Evolutionary conservation across 345 rosid genomes (phyloP).

Genomic region (Eucalyptus sp.): DNA sequence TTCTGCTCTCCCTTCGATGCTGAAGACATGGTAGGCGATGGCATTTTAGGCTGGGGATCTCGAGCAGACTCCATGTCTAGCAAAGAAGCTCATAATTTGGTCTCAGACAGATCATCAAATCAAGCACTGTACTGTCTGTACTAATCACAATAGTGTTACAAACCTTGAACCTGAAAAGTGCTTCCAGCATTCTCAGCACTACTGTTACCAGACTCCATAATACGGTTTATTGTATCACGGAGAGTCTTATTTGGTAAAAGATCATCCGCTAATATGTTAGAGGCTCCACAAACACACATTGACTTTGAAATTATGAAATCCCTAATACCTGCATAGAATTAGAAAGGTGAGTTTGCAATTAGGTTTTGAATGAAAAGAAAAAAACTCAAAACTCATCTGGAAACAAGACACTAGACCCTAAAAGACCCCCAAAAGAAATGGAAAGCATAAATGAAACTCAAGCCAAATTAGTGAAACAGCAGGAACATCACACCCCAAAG

Average conservation of each 20-base stretch:
- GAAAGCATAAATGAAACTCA: not conserved
- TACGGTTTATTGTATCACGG: conserved; percentile 85
- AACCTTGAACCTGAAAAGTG: conserved; percentile 81
- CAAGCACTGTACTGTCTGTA: not conserved
- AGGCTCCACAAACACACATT: conserved; percentile 79
- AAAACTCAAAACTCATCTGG: not conserved
- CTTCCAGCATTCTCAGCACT: conserved; percentile 85
- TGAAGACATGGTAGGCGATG: conserved; percentile 68
- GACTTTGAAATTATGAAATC: conserved; percentile 67
- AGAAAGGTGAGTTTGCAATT: not conserved
- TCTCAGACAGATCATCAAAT: not conserved
- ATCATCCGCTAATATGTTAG: conserved; percentile 84
- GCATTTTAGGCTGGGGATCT: conserved; percentile 52
- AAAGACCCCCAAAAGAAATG: not conserved
- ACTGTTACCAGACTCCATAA: conserved; percentile 84
- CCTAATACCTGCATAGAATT: conserved; percentile 52
- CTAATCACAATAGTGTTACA: not conserved
- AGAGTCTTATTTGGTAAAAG: conserved; percentile 95
- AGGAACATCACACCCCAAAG: not conserved
- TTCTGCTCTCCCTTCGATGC: conserved; percentile 65
- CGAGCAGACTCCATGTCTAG: conserved; percentile 81
- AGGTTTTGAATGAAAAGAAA: not conserved
- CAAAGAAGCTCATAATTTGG: not conserved
- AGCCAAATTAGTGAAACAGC: not conserved
- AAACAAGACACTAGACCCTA: not conserved